A percentile compares a stretch with the other conserved stretches of the same genome.
Conservation (phyloP, 1,284 basidiomycete species). For the Rugosomyces carneus region DNA sequence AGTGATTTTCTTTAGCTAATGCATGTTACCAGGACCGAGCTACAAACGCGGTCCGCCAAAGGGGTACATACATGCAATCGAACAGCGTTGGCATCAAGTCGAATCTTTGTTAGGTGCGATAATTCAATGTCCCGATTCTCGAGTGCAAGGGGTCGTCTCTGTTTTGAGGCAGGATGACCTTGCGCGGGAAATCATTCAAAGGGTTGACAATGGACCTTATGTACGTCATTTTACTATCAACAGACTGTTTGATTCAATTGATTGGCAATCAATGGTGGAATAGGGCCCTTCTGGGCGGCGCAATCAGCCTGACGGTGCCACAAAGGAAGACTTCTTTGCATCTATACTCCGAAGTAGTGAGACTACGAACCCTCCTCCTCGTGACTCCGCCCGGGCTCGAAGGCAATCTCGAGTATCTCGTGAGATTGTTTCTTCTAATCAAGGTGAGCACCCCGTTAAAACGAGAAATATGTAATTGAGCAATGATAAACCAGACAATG, state of each 20-base stretch:
- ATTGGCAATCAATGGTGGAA: neutral
- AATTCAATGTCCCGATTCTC: slow-evolving; percentile 64
- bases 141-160: slow-evolving; percentile 61
- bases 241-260: neutral
- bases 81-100: slow-evolving; percentile 84
- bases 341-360: slow-evolving; percentile 62
- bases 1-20: slow-evolving; percentile 3
- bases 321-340: slow-evolving; percentile 66
- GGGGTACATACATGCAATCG: slow-evolving; percentile 87
- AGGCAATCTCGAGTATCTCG: slow-evolving; percentile 70
- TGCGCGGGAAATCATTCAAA: slow-evolving; percentile 62
- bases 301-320: slow-evolving; percentile 43
- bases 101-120: slow-evolving; percentile 78
- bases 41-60: slow-evolving; percentile 85
- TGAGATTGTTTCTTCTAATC: slow-evolving; percentile 65
- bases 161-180: slow-evolving; percentile 67
- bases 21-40: slow-evolving; percentile 51
- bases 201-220: slow-evolving; percentile 74
- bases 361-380: slow-evolving; percentile 24
- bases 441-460: slow-evolving; percentile 34
- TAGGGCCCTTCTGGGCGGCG: slow-evolving; percentile 62
- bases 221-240: slow-evolving; percentile 31
- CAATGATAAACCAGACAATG: slow-evolving; percentile 38
- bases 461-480: neutral
- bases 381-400: slow-evolving; percentile 59